A percentile compares a stretch with the other conserved stretches of the same genome.
phyloP scores from a whole-genome alignment of 139 green algal species.

The Picochlorum costavermella region DNA sequence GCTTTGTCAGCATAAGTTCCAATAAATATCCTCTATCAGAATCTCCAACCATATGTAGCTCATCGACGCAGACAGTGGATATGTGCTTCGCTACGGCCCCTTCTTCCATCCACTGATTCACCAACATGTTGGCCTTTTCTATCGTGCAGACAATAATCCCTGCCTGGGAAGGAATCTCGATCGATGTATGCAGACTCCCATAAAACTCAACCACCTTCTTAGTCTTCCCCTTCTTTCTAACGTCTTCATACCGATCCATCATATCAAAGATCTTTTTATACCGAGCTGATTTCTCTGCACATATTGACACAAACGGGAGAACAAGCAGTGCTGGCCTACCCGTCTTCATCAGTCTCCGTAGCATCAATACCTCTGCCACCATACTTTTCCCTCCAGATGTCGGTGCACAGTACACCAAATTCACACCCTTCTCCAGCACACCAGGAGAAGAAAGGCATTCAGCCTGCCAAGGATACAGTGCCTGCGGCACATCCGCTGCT shows the following conservation, averaged over 20 bases:
- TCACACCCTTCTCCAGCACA: slow-evolving; percentile 40
- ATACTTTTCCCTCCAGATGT: slow-evolving; percentile 80
- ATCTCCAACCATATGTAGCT: slow-evolving; percentile 74
- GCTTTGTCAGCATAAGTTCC: slow-evolving; percentile 96
- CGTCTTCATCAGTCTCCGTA: slow-evolving; percentile 42
- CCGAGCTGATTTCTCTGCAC: slow-evolving; percentile 51
- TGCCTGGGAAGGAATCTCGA: slow-evolving; percentile 5
- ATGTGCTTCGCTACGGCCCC: slow-evolving; percentile 29
- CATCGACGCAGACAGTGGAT: slow-evolving; percentile 59
- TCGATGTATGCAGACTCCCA: slow-evolving; percentile 6
- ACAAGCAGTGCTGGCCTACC: slow-evolving; percentile 32
- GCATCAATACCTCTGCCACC: slow-evolving; percentile 78
- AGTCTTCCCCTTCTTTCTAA: slow-evolving; percentile 16
- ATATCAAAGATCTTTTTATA: slow-evolving; percentile 9
- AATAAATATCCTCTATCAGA: slow-evolving; percentile 79
- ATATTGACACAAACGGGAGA: slow-evolving; percentile 56
- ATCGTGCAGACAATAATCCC: slow-evolving; percentile 76
- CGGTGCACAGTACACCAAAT: slow-evolving; percentile 78
- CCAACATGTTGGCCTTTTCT: slow-evolving; percentile 73
- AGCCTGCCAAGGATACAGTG: slow-evolving; percentile 75
- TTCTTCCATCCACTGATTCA: slow-evolving; percentile 42
- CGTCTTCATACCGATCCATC: slow-evolving; percentile 3
- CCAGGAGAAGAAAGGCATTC: slow-evolving; percentile 44
- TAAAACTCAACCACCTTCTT: slow-evolving; percentile 25
- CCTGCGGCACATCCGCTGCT: slow-evolving; percentile 26